phyloP scores from a whole-genome alignment of 140 eudicot genomes.

The Stevia rebaudiana region DNA sequence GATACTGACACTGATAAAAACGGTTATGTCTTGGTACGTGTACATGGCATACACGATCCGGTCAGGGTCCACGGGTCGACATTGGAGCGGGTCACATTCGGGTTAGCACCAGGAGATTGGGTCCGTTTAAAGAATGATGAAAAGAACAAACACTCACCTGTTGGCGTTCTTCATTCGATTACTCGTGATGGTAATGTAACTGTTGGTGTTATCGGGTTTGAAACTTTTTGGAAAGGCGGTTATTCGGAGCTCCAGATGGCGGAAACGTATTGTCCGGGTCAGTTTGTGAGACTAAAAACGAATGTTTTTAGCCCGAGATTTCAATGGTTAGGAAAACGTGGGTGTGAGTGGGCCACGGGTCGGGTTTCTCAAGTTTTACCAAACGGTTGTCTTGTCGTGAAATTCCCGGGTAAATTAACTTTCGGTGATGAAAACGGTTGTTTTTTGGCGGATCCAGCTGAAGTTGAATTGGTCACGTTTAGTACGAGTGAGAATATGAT shows the following conservation, averaged over 20 bases:
- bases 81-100: conserved; percentile 76
- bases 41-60: conserved; percentile 81
- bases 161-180: conserved; percentile 72
- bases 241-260: conserved; percentile 76
- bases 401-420: conserved; percentile 58
- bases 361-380: conserved; percentile 60
- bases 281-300: conserved; percentile 71
- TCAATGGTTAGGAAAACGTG: conserved; percentile 71
- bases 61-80: conserved; percentile 66
- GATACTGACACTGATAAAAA: conserved; percentile 45
- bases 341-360: conserved; percentile 70
- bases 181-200: conserved; percentile 61
- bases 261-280: conserved; percentile 56
- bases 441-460: conserved; percentile 87
- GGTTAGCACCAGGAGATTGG: conserved; percentile 92
- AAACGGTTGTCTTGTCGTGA: conserved; percentile 73
- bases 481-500: conserved; percentile 44
- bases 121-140: conserved; percentile 60
- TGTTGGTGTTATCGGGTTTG: conserved; percentile 64
- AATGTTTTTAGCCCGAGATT: conserved; percentile 74
- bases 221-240: conserved; percentile 62
- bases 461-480: conserved; percentile 71
- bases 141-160: conserved; percentile 62
- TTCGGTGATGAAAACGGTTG: conserved; percentile 32
- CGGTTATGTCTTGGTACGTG: conserved; percentile 56